Percentiles rank a stretch among this genome's conserved stretches.
Conservation (phyloP, 306 rosid genomes). For the Fragaria nilgerrensis region DNA sequence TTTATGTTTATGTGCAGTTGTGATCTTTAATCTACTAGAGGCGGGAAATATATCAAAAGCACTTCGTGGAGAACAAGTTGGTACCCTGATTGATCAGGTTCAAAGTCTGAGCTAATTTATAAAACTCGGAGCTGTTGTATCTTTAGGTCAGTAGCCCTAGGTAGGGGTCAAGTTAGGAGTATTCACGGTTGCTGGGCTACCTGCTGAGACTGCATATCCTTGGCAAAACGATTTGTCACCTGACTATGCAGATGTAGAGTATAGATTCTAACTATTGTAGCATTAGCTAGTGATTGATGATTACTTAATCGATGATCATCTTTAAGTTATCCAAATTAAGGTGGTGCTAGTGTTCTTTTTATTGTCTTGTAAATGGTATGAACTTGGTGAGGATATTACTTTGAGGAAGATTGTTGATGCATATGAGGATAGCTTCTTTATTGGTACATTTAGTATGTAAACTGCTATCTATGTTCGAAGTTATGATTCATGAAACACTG, state of each 20-base stretch:
- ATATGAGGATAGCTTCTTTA: neutral
- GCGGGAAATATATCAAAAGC: slow-evolving; percentile 54
- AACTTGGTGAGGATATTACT: neutral
- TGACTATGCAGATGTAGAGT: slow-evolving; percentile 16
- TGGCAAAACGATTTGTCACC: slow-evolving; percentile 2
- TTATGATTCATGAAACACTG: neutral
- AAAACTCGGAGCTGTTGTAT: slow-evolving; percentile 3
- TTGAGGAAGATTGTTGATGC: neutral
- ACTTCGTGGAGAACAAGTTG: slow-evolving; percentile 50
- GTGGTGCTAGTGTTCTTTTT: slow-evolving; percentile 7
- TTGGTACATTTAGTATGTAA: slow-evolving; percentile 1
- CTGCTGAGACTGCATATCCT: slow-evolving; percentile 5
- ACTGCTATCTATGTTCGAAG: neutral
- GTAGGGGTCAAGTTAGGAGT: slow-evolving; percentile 7
- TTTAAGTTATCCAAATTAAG: slow-evolving; percentile 6
- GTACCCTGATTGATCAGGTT: slow-evolving; percentile 45
- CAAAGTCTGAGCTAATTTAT: slow-evolving; percentile 38
- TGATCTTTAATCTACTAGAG: slow-evolving; percentile 49
- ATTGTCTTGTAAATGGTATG: neutral
- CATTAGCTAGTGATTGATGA: slow-evolving; percentile 11
- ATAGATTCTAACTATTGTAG: slow-evolving; percentile 2
- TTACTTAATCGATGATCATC: slow-evolving; percentile 2
- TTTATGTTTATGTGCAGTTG: slow-evolving; percentile 39
- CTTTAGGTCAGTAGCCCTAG: slow-evolving; percentile 18
- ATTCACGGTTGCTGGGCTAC: slow-evolving; percentile 14